Evolutionary conservation across 2,329 filamentous ascomycete species (phyloP).

Genomic region (Microthyrium microscopicum): DNA sequence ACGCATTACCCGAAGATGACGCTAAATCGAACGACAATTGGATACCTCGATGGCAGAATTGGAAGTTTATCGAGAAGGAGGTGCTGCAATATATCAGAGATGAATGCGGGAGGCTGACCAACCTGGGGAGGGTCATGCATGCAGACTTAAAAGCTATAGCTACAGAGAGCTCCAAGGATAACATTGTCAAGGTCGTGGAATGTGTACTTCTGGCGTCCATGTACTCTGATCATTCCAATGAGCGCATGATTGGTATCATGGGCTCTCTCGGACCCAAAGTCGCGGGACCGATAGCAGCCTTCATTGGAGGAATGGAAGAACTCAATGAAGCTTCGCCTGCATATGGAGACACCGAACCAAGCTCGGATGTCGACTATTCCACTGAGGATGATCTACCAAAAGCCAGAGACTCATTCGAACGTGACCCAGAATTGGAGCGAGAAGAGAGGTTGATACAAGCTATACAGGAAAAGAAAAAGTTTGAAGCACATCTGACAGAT

Average conservation of each 20-base stretch:
- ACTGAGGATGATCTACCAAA: slow-evolving; percentile 8
- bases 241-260: slow-evolving; percentile 29
- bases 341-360: slow-evolving; percentile 7
- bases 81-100: slow-evolving; percentile 33
- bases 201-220: slow-evolving; percentile 30
- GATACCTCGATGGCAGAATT: slow-evolving; percentile 36
- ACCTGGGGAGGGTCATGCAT: slow-evolving; percentile 22
- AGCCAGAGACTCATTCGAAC: slow-evolving; percentile 13
- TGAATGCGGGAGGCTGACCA: slow-evolving; percentile 23
- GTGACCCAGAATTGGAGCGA: slow-evolving; percentile 30
- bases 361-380: slow-evolving; percentile 1
- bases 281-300: slow-evolving; percentile 21
- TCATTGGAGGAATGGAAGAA: slow-evolving; percentile 22
- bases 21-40: slow-evolving; percentile 28
- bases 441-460: slow-evolving; percentile 32
- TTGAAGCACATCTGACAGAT: slow-evolving; percentile 15
- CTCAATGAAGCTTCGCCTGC: slow-evolving; percentile 8
- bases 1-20: slow-evolving; percentile 28
- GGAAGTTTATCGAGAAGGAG: slow-evolving; percentile 31
- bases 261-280: slow-evolving; percentile 19
- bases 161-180: slow-evolving; percentile 22
- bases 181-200: slow-evolving; percentile 27
- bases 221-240: slow-evolving; percentile 30
- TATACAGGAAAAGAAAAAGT: slow-evolving; percentile 19
- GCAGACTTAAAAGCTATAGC: slow-evolving; percentile 33